A percentile compares a stretch with the other conserved stretches of the same genome.
Evolutionary conservation across 2,329 filamentous ascomycete species (phyloP).

Genomic region (Sclerotinia subarctica): DNA sequence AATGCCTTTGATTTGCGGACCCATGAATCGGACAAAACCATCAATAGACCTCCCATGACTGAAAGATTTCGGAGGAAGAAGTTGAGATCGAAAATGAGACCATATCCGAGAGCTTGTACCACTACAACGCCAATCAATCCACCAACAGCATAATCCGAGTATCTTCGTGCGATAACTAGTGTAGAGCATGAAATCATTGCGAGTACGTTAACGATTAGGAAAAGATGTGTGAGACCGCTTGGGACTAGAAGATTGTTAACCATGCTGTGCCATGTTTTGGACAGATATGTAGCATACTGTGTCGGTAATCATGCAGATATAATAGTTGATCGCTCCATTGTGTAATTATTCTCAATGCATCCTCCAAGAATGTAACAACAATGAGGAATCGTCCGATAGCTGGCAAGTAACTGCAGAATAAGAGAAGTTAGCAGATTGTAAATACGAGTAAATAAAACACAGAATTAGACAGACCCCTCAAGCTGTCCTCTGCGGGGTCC

Average conservation of each 20-base stretch:
- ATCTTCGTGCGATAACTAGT: conserved; percentile 86
- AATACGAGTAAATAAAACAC: neutral
- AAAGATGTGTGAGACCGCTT: conserved; percentile 81
- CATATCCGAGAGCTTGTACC: conserved; percentile 92
- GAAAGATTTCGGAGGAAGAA: conserved; percentile 99
- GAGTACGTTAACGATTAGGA: conserved; percentile 86
- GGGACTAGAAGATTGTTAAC: conserved; percentile 60
- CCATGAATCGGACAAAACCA: conserved; percentile 98
- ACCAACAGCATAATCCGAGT: conserved; percentile 88
- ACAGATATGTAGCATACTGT: conserved; percentile 59
- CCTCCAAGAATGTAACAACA: conserved; percentile 96
- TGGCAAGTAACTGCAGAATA: conserved; percentile 70
- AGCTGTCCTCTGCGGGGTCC: conserved; percentile 23
- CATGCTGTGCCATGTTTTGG: conserved; percentile 1
- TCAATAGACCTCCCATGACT: conserved; percentile 93
- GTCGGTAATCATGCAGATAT: conserved; percentile 88
- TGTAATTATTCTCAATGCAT: conserved; percentile 91
- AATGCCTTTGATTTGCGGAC: conserved; percentile 97
- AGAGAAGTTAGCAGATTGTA: conserved; percentile 25
- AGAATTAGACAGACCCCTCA: neutral
- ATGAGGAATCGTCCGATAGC: conserved; percentile 96
- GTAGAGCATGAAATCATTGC: conserved; percentile 80
- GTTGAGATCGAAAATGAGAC: conserved; percentile 97
- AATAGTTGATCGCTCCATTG: conserved; percentile 95
- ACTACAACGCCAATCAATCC: conserved; percentile 90